These are phyloP conservation scores for Ganoderma lucidum DNA, from an alignment of 1,284 basidiomycete species.

Conservation along the genomic window DNA sequence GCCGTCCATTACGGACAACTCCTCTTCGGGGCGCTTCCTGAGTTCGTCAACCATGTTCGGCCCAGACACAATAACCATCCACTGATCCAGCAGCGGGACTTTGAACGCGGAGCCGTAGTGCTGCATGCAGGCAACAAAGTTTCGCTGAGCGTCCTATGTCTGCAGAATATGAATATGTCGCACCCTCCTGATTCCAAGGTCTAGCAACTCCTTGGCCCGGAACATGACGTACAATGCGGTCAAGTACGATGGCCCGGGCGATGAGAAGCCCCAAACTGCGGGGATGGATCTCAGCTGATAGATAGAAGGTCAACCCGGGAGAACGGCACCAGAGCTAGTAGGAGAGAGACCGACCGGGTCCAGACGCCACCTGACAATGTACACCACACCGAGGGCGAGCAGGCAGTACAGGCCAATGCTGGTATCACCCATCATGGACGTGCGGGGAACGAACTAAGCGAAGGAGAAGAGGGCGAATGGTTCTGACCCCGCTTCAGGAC, in stretches of 20 bases:
- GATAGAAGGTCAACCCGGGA: not conserved
- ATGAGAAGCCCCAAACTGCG: not conserved
- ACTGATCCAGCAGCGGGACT: conserved; percentile 40
- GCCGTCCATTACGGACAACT: conserved; percentile 42
- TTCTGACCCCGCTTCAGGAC: too few relatives aligned
- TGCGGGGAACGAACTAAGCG: too few relatives aligned
- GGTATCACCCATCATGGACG: too few relatives aligned
- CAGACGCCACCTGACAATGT: not conserved
- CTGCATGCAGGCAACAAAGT: conserved; percentile 13
- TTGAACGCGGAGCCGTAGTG: conserved; percentile 42
- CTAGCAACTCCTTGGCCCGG: not conserved
- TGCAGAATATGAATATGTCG: too few relatives aligned
- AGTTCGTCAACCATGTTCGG: conserved; percentile 45
- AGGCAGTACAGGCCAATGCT: too few relatives aligned
- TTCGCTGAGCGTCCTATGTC: too few relatives aligned
- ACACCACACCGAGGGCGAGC: not conserved
- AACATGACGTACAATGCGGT: not conserved
- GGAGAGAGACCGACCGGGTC: not conserved
- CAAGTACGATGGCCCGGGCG: not conserved
- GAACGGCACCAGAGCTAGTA: not conserved
- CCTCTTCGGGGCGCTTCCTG: conserved; percentile 42
- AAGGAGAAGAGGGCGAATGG: too few relatives aligned
- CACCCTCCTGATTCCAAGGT: not conserved
- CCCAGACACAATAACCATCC: conserved; percentile 43
- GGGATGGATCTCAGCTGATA: not conserved